Evolutionary conservation across 2,329 filamentous ascomycete genomes (phyloP), one percentile per base, ranked within the genome.

Genomic region (Botryosphaeria dothidea): DNA sequence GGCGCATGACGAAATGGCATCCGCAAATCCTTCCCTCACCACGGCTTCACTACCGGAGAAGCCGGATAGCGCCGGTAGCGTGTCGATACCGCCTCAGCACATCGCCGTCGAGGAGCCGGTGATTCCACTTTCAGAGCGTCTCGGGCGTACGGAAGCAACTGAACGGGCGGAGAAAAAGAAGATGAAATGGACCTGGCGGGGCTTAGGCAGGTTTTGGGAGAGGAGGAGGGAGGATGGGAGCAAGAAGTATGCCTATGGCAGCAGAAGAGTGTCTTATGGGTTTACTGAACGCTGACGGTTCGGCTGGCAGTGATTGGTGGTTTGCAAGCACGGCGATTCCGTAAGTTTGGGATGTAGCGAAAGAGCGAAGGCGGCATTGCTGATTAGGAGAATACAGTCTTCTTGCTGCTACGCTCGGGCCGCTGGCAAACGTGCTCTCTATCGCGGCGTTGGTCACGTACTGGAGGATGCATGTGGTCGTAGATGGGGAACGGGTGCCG

Each of bases 341-440:
- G 65, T 65, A 51, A n/a, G 56, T 29, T 13, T 23, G 9, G 7
- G 9, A 34, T 21, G n/a, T 3, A 17, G 1, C 27, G 2, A 15
- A 4, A 5, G 19, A 17, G 13, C 2, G 13, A 1, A 15, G n/a
- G n/a, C n/a, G n/a, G n/a, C n/a, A n/a, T n/a, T 13, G 34, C 51
- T 51, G 31, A 62, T 21, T 19, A 8, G 23, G 17, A 27, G 23
- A 21, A 34, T 43, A 19, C 48, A 70, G 66, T 34, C 87, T 97
- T 73, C 84, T 95, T 11, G 92, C 93, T 2, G 93, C 92, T 36
- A 92, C 93, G 0, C 85, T 95, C 2, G 92, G 92, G 0, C 93
- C 93, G 0, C 86, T 96, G 9, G 93, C 93, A 2, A 96, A 93
- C 65, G 88, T 95, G 31, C 90, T 95, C 77, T 94, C 90, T 65